Evolutionary conservation across 495 filamentous ascomycete species (phyloP).

Genomic region (Annulohypoxylon stygium): DNA sequence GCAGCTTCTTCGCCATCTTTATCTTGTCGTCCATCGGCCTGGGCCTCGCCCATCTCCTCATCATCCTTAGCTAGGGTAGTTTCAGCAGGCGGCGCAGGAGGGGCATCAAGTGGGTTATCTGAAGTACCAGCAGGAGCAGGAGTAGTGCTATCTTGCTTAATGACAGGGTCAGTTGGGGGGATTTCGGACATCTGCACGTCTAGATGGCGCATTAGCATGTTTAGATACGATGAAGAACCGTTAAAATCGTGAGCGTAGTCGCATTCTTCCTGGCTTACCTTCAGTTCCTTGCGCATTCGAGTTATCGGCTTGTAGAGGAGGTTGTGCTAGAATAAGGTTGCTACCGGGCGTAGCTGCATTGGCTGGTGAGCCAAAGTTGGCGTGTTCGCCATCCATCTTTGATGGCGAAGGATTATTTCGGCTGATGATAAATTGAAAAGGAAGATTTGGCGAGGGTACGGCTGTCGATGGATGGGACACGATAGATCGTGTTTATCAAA

Average conservation of each 20-base stretch:
- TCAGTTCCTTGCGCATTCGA: conserved; percentile 48
- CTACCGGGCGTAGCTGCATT: conserved; percentile 64
- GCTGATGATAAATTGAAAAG: conserved; percentile 35
- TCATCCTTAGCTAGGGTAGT: conserved; percentile 74
- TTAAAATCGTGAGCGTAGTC: not conserved
- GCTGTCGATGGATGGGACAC: conserved; percentile 31
- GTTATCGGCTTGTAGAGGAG: conserved; percentile 59
- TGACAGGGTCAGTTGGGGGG: conserved; percentile 55
- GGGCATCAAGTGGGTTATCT: conserved; percentile 89
- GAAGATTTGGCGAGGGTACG: conserved; percentile 11
- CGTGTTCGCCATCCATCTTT: conserved; percentile 66
- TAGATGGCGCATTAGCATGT: conserved; percentile 48
- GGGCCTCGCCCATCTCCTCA: conserved; percentile 86
- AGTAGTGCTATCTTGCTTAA: conserved; percentile 66
- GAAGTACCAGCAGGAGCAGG: conserved; percentile 69
- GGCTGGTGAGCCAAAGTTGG: conserved; percentile 67
- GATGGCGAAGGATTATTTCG: conserved; percentile 18
- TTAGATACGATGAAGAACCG: not conserved
- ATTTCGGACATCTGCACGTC: conserved; percentile 70
- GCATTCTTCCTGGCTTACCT: conserved; percentile 47
- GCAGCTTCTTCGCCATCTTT: conserved; percentile 64
- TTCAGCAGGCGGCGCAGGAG: conserved; percentile 78
- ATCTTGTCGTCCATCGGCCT: conserved; percentile 55
- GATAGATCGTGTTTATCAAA: conserved; percentile 38
- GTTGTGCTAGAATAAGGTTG: conserved; percentile 66